Evolutionary conservation across 176 grass and related monocot species (phyloP), one percentile per base, ranked within the genome.

Genomic region (Phyllostachys edulis): DNA sequence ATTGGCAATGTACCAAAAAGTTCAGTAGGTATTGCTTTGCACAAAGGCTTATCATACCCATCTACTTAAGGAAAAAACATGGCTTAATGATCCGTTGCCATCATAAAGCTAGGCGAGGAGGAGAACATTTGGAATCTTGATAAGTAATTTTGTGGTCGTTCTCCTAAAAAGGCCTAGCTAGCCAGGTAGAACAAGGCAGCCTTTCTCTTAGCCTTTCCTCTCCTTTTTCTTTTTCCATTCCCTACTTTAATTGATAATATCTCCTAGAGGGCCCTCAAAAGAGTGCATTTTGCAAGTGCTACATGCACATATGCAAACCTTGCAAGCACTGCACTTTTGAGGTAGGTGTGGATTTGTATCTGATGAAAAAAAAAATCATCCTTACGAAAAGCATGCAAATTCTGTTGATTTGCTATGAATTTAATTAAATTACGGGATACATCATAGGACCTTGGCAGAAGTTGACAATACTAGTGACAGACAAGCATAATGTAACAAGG

Each of bases 41-140:
- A 59, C 38, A 82, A 86, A 80, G 37, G 26, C 13, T 62, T 75
- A n/a, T 18, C 64, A 32, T 9, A 44, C 5, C 13, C 20, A n/a
- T 59, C 50, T 52, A 18, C 68, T 83, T 88, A 72, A 64, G 88
- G 87, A 78, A 85, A 77, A 77, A 90, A 18, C 84, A 87, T 93
- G 85, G 78, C 69, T 54, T 85, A 86, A 87, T 81, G 80, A 88
- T 83, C 45, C n/a, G 78, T 23, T 82, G 32, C 32, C 32, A 34
- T 34, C 32, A 34, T 34, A 34, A 34, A 34, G 32, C 32, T 34
- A 34, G 32, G 32, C 0, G 32, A 34, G 32, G 29, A 67, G 10
- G 70, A 84, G 4, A 75, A 82, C 81, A 94, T 86, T 90, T 84
- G 88, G 92, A 95, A 95, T 92, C 90, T 95, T 90, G 81, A 71